phyloP scores from a whole-genome alignment of 805 yeast species.

The Wickerhamomyces sydowiorum region DNA sequence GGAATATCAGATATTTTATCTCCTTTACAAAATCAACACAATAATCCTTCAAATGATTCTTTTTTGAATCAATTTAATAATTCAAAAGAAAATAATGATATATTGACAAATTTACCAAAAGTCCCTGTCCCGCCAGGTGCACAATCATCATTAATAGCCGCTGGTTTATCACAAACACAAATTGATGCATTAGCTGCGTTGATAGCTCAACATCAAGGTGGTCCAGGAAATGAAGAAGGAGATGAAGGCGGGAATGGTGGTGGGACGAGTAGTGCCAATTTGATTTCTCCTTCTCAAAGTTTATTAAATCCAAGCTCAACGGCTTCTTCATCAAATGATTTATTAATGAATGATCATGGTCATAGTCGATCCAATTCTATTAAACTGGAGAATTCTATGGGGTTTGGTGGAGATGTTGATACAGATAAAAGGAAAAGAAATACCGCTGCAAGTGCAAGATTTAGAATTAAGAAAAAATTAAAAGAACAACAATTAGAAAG shows the following conservation, averaged over 20 bases:
- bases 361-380: constrained; percentile 1
- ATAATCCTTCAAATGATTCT: not conserved
- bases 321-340: not conserved
- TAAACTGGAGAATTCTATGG: constrained; percentile 5
- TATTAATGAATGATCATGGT: not conserved
- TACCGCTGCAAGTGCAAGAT: constrained; percentile 93
- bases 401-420: constrained; percentile 30
- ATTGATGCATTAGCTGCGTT: constrained; percentile 69
- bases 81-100: constrained; percentile 10
- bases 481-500: constrained; percentile 90
- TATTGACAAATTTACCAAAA: constrained; percentile 45
- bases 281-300: not conserved
- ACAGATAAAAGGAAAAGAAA: constrained; percentile 79
- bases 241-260: not conserved
- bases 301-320: not conserved
- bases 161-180: constrained; percentile 64
- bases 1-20: constrained; percentile 9
- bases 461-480: constrained; percentile 85
- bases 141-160: constrained; percentile 51
- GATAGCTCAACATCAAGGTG: constrained; percentile 60
- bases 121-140: constrained; percentile 74
- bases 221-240: too few species aligned
- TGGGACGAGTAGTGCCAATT: not conserved
- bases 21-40: constrained; percentile 2
- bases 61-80: not conserved